Evolutionary conservation across 1,284 basidiomycete species (phyloP).

Genomic region (Rhizoctonia solani): DNA sequence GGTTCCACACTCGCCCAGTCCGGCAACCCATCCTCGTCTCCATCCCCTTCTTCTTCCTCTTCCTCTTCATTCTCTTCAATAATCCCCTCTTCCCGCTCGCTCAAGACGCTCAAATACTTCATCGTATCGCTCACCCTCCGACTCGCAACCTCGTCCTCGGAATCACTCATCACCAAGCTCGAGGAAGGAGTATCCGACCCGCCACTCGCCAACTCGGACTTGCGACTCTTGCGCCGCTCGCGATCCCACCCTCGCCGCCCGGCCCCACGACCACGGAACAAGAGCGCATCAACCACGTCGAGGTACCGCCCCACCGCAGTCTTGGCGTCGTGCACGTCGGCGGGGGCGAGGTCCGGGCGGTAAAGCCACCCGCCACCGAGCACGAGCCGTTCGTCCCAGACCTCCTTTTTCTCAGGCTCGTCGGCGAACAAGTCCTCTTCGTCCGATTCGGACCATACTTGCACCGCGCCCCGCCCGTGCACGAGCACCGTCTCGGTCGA

Average conservation of each 20-base stretch:
- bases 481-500: constrained; percentile 53
- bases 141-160: constrained; percentile 48
- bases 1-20: constrained; percentile 67
- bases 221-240: constrained; percentile 33
- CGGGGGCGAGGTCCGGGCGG: constrained; percentile 61
- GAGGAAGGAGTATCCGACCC: constrained; percentile 47
- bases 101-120: constrained; percentile 56
- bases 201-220: constrained; percentile 48
- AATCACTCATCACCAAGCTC: constrained; percentile 32
- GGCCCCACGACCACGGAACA: constrained; percentile 63
- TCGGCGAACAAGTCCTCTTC: constrained; percentile 52
- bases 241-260: constrained; percentile 59
- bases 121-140: constrained; percentile 45
- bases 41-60: no score
- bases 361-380: constrained; percentile 81
- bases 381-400: constrained; percentile 78
- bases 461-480: constrained; percentile 65
- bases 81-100: constrained; percentile 56
- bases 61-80: constrained; percentile 48
- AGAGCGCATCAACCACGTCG: constrained; percentile 69
- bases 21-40: constrained; percentile 71
- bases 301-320: constrained; percentile 62
- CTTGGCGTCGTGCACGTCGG: constrained; percentile 61
- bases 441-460: constrained; percentile 79
- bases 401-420: constrained; percentile 59